Base-by-base conservation (phyloP, 306 rosid genomes). In the Sphenostylis stenocarpa region DNA sequence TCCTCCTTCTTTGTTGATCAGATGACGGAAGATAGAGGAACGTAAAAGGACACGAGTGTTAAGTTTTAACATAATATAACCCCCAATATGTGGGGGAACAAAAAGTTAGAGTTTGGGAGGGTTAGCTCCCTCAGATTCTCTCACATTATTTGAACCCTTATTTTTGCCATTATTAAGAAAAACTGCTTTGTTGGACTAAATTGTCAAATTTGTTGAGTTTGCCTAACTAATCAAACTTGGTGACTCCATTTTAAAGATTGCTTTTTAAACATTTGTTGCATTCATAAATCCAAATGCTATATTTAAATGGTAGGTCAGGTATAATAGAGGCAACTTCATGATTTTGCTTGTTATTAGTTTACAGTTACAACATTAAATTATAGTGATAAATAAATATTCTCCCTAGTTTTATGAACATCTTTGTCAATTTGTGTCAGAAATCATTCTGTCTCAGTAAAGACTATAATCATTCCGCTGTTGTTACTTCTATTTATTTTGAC, bases 31-130 rank as follows among this genome's bases (percentile, higher is more conserved):
- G 23, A 14, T 45, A 65, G 72, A 31, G 21, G 53, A 45, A 75
- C 36, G 52, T 38, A 23, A 76, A 62, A 29, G 79, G 61, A 45
- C 38, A 33, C 19, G 33, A 49, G 47, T 49, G 73, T 63, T 48
- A n/a, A 6, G 0, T 47, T 47, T 47, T 15, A 15, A 1, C 16
- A 16, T 16, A 15, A n/a, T 45, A 45, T 45, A 45, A 14, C 19
- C 51, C 24, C 10, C 15, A 6, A 7, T 49, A n/a, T 49, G 11
- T 3, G 19, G 56, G 8, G 10, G 56, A 17, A 7, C 23, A 17
- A 5, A 39, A 11, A 47, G 2, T 15, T 2, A 20, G 9, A 47
- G 51, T 33, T 75, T 44, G 51, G 21, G 36, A 20, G 19, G 63
- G 65, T n/a, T 7, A 2, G 33, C 76, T 53, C 4, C 10, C 23